Evolutionary conservation across 2,329 filamentous ascomycete species (phyloP).

Genomic region (Phialophora tarda): DNA sequence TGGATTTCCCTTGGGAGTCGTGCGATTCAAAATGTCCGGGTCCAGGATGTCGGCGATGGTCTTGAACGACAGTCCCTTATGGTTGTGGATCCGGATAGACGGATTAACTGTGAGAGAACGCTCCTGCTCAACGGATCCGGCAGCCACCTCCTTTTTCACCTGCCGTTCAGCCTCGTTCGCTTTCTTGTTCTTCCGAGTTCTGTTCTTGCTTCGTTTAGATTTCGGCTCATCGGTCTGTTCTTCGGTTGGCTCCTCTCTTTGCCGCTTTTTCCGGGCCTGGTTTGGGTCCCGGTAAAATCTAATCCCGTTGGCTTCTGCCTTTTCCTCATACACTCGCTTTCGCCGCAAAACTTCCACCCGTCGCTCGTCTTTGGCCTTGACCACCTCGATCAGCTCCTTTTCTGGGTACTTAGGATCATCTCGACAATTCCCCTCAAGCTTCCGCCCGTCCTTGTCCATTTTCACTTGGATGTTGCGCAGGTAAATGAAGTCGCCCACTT

Average conservation of each 20-base stretch:
- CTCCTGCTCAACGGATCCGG: background rate
- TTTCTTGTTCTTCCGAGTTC: conserved; percentile 40
- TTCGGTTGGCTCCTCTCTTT: conserved; percentile 41
- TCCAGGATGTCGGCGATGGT: conserved; percentile 58
- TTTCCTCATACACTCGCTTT: conserved; percentile 64
- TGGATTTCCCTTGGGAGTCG: conserved; percentile 51
- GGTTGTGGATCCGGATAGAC: conserved; percentile 55
- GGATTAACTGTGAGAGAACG: conserved; percentile 17
- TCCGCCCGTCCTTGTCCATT: conserved; percentile 55
- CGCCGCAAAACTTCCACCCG: conserved; percentile 64
- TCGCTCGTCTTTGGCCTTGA: conserved; percentile 51
- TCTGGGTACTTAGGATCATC: conserved; percentile 60
- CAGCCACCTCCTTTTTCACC: background rate
- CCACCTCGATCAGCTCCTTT: conserved; percentile 64
- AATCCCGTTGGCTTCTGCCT: conserved; percentile 41
- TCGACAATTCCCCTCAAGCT: conserved; percentile 75
- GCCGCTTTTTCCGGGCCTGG: conserved; percentile 30
- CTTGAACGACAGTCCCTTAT: conserved; percentile 47
- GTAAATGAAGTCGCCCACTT: conserved; percentile 65
- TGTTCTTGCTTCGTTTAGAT: conserved; percentile 36
- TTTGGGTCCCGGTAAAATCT: conserved; percentile 34
- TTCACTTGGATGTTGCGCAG: conserved; percentile 76
- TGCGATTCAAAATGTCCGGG: conserved; percentile 53
- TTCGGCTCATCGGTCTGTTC: conserved; percentile 37
- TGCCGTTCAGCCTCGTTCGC: conserved; percentile 26